Conservation (phyloP, 345 rosid species). For the Citrus trifoliata region DNA sequence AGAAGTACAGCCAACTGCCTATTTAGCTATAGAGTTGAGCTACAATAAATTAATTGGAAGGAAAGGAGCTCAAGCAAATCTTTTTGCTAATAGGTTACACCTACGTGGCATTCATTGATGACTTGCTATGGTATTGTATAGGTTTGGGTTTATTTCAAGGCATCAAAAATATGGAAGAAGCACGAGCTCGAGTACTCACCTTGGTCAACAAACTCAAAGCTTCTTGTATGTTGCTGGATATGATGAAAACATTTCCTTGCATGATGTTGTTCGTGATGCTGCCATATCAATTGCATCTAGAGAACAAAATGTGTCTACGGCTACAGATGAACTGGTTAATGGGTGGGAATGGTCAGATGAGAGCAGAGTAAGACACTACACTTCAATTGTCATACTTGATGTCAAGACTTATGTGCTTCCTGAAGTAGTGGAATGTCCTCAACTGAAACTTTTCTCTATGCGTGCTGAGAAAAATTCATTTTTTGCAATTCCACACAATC, state of each 20-base stretch:
- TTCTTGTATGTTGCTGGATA: no score
- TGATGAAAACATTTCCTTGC: no score
- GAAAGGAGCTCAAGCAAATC: not conserved
- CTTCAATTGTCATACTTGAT: not conserved
- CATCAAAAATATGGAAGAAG: no score
- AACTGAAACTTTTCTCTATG: not conserved
- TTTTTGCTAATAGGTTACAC: no score
- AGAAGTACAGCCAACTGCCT: not conserved
- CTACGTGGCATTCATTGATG: rapidly evolving
- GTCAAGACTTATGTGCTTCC: not conserved
- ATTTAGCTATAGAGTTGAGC: conserved; percentile 15
- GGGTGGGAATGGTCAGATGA: not conserved
- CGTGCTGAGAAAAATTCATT: not conserved
- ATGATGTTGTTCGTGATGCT: no score
- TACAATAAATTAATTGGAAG: conserved; percentile 18
- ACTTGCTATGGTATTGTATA: no score
- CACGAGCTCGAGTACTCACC: no score
- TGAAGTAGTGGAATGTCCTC: not conserved
- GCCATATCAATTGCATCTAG: conserved; percentile 1
- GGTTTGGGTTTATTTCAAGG: no score
- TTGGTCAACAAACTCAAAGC: no score
- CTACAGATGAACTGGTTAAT: not conserved
- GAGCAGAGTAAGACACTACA: rapidly evolving
- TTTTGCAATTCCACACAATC: not conserved
- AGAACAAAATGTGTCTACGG: not conserved